Conservation (phyloP, 2,329 filamentous ascomycete species). For the Fusarium solani-melongenae region DNA sequence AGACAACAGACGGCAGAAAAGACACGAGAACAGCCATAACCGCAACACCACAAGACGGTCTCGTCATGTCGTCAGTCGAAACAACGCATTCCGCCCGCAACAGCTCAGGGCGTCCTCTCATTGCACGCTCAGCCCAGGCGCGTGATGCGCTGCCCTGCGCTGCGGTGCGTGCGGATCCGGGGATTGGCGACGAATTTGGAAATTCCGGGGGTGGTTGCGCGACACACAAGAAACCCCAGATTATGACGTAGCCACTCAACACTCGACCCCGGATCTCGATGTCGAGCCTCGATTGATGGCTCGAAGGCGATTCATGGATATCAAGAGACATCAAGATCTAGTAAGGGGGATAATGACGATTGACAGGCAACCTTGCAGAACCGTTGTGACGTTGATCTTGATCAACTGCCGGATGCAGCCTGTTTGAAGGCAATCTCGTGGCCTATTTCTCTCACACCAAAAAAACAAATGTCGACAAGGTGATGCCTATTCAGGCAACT, state of each 20-base stretch:
- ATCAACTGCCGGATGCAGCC: conserved; percentile 18
- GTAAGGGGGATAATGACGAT: too few relatives aligned
- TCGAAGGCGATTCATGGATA: conserved; percentile 10
- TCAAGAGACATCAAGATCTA: conserved; percentile 20
- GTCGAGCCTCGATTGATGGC: conserved; percentile 6
- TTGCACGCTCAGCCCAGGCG: conserved; percentile 7
- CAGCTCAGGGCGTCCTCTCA: neutral
- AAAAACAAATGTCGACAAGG: neutral
- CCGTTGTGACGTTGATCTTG: conserved; percentile 27
- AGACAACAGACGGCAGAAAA: neutral
- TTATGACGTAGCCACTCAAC: conserved; percentile 36
- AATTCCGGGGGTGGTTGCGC: conserved; percentile 24
- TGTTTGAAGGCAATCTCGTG: conserved; percentile 18
- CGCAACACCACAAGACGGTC: neutral
- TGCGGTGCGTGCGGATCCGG: neutral
- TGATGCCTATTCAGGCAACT: neutral
- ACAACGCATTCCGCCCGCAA: conserved; percentile 5
- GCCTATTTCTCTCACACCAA: conserved; percentile 23
- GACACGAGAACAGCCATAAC: neutral
- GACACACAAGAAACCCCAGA: conserved; percentile 27
- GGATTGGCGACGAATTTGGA: conserved; percentile 11
- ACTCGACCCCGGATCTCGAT: conserved; percentile 37
- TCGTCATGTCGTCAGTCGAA: neutral
- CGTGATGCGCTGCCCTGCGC: conserved; percentile 13
- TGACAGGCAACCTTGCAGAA: conserved; percentile 25